A percentile compares a stretch with the other conserved stretches of the same genome.
phyloP scores from a whole-genome alignment of 176 grass and related monocot species.

The Puya raimondii region DNA sequence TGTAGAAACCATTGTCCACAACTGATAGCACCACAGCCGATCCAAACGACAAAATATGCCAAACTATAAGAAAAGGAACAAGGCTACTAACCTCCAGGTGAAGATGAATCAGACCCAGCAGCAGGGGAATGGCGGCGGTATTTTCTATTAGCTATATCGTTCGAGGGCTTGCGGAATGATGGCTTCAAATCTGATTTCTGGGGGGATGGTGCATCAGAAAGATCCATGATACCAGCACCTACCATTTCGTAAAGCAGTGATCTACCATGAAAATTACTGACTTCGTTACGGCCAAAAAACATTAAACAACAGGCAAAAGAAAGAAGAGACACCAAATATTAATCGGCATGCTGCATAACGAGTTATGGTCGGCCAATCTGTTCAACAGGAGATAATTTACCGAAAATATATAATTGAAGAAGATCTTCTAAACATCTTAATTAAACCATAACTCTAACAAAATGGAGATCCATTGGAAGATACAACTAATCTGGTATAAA shows the following conservation, averaged over 20 bases:
- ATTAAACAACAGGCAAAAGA: no score
- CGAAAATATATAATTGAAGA: no score
- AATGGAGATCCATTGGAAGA: no score
- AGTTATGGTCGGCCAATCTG: no score
- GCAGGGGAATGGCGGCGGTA: conserved; percentile 17
- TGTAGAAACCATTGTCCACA: not conserved
- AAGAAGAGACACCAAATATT: no score
- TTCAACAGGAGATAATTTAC: no score
- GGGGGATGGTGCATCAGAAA: not conserved
- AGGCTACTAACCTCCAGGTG: conserved; percentile 9
- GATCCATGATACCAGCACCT: conserved; percentile 20
- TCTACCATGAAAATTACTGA: no score
- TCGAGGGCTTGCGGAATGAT: conserved; percentile 16
- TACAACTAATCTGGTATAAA: no score
- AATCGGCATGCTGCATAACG: no score
- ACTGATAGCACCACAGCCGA: not conserved
- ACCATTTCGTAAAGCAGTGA: not conserved
- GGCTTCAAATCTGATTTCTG: conserved; percentile 4
- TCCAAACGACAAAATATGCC: not conserved
- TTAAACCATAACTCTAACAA: no score
- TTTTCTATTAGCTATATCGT: conserved; percentile 17
- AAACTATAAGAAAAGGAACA: not conserved
- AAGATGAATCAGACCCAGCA: conserved; percentile 14
- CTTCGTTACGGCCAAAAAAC: no score
- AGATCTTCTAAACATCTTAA: no score